Evolutionary conservation across 2,329 filamentous ascomycete species (phyloP), one percentile per base, ranked within the genome.

Genomic region (Fusarium pseudograminearum): DNA sequence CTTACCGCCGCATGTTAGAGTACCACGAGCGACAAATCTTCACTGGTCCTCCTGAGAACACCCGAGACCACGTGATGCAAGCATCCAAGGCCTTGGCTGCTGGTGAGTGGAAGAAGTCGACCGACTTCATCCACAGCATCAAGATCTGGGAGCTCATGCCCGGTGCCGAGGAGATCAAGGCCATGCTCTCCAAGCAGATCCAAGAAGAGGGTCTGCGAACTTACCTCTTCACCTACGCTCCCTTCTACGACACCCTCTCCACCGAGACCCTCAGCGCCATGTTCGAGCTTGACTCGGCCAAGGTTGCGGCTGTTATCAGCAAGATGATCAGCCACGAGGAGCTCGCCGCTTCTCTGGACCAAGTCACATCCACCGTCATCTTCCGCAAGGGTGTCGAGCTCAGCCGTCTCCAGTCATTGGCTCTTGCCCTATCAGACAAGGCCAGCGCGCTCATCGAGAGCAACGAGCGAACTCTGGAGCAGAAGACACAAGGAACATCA

Each of bases 301-400:
- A 98, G 87, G 94, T 98, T 53, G 86, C 92, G n/a, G 94, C 96
- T 36, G 90, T 99, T 58, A 90, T 99, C 77, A 97, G 93, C 87
- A 97, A 97, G 86, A 99, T 99, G 96, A 98, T 99, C 81, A 97
- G 94, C 76, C 96, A 99, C 85, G 96, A 99, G 83, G 96, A 99
- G 82, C 90, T 99, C 51, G 93, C 93, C 12, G 96, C 96, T 44
- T 97, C 96, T 38, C 89, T 99, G 30, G 97, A 99, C 85, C 96
- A 99, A 83, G 95, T 99, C 83, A 98, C 97, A 77, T 91, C 92
- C 73, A 97, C 93, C 53, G 93, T 99, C 82, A 96, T 98, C 84
- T 99, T 99, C 93, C 92, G 96, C 82, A 98, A 99, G 90, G 97
- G 96, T 63, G 96, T 99, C 69, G 97, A 99, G 86, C 89, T 99